These are phyloP conservation scores for Moesziomyces sp. DNA, from an alignment of 1,284 basidiomycete genomes.

Conservation along the genomic window DNA sequence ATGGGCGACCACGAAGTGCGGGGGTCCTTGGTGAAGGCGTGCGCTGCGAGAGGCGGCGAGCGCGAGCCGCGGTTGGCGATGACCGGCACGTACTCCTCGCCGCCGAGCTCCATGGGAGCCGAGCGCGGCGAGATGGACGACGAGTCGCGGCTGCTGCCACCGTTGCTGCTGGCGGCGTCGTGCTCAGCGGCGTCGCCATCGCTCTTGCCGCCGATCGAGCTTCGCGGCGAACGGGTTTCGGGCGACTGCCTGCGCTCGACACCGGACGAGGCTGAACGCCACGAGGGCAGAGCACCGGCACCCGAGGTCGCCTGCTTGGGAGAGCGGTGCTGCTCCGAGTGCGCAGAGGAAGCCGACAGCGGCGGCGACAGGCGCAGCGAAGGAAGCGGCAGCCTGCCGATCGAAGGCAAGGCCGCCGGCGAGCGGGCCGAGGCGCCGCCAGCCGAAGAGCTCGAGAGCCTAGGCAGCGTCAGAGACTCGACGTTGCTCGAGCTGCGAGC, in stretches of 20 bases:
- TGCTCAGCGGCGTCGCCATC: slow-evolving; percentile 21
- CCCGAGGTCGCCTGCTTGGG: slow-evolving; percentile 2
- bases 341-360: slow-evolving; percentile 11
- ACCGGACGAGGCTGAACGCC: slow-evolving; percentile 15
- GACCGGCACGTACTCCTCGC: slow-evolving; percentile 27
- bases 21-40: slow-evolving; percentile 31
- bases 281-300: slow-evolving; percentile 5
- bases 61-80: slow-evolving; percentile 23
- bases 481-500: neutral
- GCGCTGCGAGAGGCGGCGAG: slow-evolving; percentile 19
- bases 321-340: slow-evolving; percentile 15
- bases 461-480: slow-evolving; percentile 36
- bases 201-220: slow-evolving; percentile 37
- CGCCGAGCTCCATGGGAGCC: slow-evolving; percentile 24
- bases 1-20: slow-evolving; percentile 39
- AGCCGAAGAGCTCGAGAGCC: slow-evolving; percentile 27
- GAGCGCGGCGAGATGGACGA: slow-evolving; percentile 36
- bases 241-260: slow-evolving; percentile 8
- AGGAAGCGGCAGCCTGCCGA: slow-evolving; percentile 33
- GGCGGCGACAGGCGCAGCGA: slow-evolving; percentile 42
- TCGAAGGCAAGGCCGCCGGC: slow-evolving; percentile 25
- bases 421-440: slow-evolving; percentile 14
- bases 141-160: slow-evolving; percentile 36
- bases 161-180: slow-evolving; percentile 30
- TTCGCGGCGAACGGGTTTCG: slow-evolving; percentile 30